A percentile compares a stretch with the other conserved stretches of the same genome.
These are phyloP conservation scores for Chaetomium sp. DNA, from an alignment of 2,329 filamentous ascomycete genomes.

Conservation along the genomic window DNA sequence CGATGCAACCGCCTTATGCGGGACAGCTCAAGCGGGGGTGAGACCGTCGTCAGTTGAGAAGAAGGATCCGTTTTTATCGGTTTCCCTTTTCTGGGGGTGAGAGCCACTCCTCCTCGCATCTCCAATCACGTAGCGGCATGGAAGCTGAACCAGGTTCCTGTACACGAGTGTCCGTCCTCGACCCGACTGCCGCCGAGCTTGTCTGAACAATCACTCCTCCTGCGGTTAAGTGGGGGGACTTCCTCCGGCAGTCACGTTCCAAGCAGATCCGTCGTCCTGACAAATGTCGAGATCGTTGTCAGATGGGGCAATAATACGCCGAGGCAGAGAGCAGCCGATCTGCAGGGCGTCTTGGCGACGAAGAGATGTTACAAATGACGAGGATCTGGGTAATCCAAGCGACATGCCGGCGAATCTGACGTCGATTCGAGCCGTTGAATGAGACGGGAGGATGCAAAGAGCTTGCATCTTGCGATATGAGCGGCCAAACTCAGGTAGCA, in stretches of 20 bases:
- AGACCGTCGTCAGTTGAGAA: neutral
- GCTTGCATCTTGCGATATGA: neutral
- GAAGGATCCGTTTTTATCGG: neutral
- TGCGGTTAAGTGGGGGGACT: too few species aligned
- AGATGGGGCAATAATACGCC: slow-evolving; percentile 8
- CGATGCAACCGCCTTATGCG: slow-evolving; percentile 9
- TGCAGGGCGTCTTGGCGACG: slow-evolving; percentile 4
- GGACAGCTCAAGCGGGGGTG: neutral
- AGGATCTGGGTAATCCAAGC: neutral
- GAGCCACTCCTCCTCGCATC: neutral
- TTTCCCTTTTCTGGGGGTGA: neutral
- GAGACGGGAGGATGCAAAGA: neutral
- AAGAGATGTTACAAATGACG: neutral
- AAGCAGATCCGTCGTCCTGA: neutral
- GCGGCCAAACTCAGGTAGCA: neutral
- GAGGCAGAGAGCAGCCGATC: neutral
- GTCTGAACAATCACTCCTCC: neutral
- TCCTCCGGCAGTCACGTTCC: neutral
- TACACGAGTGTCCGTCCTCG: too few species aligned
- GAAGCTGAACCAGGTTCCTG: too few species aligned
- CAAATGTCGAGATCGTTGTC: neutral
- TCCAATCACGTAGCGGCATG: too few species aligned
- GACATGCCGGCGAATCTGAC: neutral
- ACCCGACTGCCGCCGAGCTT: too few species aligned
- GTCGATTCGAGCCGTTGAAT: neutral